phyloP scores from a whole-genome alignment of 1,284 basidiomycete genomes.

The Heterobasidion annosum region DNA sequence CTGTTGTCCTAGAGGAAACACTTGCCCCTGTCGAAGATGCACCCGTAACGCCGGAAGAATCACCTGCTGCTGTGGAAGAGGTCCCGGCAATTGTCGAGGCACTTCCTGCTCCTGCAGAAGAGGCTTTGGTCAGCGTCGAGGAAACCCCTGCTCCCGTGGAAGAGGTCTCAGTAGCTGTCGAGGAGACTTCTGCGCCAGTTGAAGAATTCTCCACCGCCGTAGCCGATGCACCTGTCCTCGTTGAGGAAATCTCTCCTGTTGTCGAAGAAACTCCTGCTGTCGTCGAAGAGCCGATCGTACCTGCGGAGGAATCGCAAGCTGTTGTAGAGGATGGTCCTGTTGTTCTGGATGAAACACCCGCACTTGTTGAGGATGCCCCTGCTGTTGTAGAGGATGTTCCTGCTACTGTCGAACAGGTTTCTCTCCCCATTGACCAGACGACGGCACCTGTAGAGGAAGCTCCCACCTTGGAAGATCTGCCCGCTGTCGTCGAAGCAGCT shows the following conservation, averaged over 20 bases:
- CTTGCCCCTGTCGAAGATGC: neutral
- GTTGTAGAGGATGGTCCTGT: neutral
- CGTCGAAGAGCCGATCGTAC: neutral
- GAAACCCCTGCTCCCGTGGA: neutral
- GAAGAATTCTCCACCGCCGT: neutral
- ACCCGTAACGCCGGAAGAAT: neutral
- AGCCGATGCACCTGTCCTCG: neutral
- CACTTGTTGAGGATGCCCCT: neutral
- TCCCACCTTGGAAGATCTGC: neutral
- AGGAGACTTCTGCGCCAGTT: neutral
- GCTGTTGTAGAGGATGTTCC: neutral
- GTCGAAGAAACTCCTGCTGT: neutral
- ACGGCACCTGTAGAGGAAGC: neutral
- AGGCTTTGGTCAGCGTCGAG: neutral
- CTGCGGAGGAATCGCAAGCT: neutral
- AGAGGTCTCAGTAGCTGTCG: neutral
- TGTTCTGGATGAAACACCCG: neutral
- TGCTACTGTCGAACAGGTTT: neutral
- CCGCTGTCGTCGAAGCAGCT: neutral
- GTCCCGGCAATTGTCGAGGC: neutral
- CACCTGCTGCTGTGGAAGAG: neutral
- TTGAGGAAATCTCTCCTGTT: neutral
- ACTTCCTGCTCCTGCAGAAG: neutral
- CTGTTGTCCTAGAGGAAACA: neutral
- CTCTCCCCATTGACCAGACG: neutral